Conservation (phyloP, 108 stramenopile genomes). For the Skeletonema grethae region DNA sequence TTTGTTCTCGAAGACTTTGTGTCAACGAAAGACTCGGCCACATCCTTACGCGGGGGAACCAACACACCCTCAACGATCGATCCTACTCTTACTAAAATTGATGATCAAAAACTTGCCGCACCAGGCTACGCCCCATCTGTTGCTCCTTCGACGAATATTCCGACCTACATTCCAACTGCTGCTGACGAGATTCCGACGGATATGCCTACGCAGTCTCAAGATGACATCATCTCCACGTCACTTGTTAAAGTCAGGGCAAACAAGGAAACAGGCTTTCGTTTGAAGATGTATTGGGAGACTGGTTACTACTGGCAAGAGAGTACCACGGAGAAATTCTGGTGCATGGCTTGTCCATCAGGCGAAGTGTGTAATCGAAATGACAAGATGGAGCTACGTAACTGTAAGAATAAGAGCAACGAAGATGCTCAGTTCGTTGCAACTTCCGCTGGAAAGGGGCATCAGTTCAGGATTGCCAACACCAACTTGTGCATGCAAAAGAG, state of each 20-base stretch:
- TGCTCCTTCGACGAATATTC: background rate
- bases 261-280: constrained; percentile 17
- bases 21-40: background rate
- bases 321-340: constrained; percentile 16
- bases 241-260: background rate
- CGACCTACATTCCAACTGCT: background rate
- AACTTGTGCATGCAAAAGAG: constrained; percentile 26
- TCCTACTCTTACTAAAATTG: too few relatives aligned
- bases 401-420: constrained; percentile 8
- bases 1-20: background rate
- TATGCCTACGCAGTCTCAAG: background rate
- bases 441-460: constrained; percentile 1
- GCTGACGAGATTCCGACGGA: background rate
- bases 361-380: background rate
- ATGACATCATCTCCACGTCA: background rate
- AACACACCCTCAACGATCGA: background rate
- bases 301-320: constrained; percentile 30
- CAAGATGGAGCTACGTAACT: constrained; percentile 8
- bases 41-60: background rate
- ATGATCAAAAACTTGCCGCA: background rate
- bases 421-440: constrained; percentile 12
- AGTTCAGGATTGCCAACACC: constrained; percentile 13
- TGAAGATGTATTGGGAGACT: constrained; percentile 19
- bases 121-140: background rate
- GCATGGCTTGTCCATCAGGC: constrained; percentile 11